Conservation (phyloP, 306 rosid species). For the Prinsepia uniflora region DNA sequence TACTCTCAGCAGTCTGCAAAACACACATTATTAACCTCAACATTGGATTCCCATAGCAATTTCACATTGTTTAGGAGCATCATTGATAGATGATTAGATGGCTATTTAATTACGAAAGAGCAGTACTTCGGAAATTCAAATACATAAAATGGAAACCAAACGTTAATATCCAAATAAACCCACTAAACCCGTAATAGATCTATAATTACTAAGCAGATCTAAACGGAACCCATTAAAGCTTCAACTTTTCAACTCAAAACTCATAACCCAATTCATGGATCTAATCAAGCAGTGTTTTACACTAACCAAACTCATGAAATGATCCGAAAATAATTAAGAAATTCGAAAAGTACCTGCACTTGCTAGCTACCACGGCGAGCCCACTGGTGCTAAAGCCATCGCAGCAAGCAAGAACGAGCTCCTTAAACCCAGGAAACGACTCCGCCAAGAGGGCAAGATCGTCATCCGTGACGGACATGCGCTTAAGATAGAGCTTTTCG, state of each 20-base stretch:
- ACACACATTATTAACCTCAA: constrained; percentile 14
- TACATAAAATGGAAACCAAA: background rate
- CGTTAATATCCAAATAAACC: constrained; percentile 18
- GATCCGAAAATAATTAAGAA: background rate
- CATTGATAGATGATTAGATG: background rate
- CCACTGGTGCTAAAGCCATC: constrained; percentile 73
- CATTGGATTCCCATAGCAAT: constrained; percentile 11
- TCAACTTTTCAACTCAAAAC: background rate
- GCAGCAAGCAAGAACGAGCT: constrained; percentile 74
- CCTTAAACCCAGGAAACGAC: constrained; percentile 53
- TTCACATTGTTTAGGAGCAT: constrained; percentile 1
- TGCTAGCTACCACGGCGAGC: constrained; percentile 53
- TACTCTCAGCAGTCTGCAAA: constrained; percentile 63
- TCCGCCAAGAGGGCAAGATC: constrained; percentile 53
- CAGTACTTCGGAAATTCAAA: constrained; percentile 1
- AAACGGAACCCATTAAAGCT: constrained; percentile 9
- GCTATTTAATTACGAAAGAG: background rate
- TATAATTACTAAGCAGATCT: constrained; percentile 27
- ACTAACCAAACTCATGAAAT: background rate
- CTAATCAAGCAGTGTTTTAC: constrained; percentile 5
- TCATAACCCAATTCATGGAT: constrained; percentile 8
- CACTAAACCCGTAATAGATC: constrained; percentile 13
- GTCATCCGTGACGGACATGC: constrained; percentile 61
- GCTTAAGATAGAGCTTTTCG: constrained; percentile 73
- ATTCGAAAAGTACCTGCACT: constrained; percentile 55